These are phyloP conservation scores for Coleophoma eucalyptorum DNA, from an alignment of 2,329 filamentous ascomycete species.

Conservation along the genomic window DNA sequence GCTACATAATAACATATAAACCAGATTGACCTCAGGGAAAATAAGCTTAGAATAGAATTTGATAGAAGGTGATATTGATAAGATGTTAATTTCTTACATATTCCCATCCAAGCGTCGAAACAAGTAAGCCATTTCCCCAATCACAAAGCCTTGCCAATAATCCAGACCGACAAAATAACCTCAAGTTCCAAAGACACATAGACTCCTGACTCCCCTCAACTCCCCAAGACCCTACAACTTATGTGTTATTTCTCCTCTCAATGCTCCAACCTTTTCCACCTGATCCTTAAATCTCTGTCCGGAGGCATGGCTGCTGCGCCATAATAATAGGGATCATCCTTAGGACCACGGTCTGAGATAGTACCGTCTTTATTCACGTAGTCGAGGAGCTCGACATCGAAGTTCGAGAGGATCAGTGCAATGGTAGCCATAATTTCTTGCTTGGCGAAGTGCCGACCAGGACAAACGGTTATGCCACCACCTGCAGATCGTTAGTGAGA, in stretches of 20 bases:
- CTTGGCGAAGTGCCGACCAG: conserved; percentile 4
- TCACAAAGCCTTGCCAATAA: no score
- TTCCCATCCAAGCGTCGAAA: no score
- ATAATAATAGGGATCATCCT: background rate
- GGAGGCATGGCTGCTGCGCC: background rate
- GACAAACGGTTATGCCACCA: conserved; percentile 1
- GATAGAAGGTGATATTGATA: no score
- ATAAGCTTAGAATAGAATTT: no score
- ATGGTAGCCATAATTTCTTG: conserved; percentile 5
- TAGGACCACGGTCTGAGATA: background rate
- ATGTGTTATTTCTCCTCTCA: background rate
- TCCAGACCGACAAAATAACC: no score
- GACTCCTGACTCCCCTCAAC: no score
- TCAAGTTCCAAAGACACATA: no score
- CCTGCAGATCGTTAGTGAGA: background rate
- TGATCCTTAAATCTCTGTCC: background rate
- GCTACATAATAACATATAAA: no score
- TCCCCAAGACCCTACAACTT: background rate
- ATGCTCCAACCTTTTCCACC: background rate
- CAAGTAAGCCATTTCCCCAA: no score
- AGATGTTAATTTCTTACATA: no score
- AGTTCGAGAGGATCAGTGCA: conserved; percentile 1
- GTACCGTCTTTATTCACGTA: conserved; percentile 1
- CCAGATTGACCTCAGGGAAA: no score
- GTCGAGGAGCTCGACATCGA: conserved; percentile 2